Percentiles rank a stretch among this genome's conserved stretches.
Evolutionary conservation across 2,329 filamentous ascomycete species (phyloP).

Genomic region (Juglanconis sp.): DNA sequence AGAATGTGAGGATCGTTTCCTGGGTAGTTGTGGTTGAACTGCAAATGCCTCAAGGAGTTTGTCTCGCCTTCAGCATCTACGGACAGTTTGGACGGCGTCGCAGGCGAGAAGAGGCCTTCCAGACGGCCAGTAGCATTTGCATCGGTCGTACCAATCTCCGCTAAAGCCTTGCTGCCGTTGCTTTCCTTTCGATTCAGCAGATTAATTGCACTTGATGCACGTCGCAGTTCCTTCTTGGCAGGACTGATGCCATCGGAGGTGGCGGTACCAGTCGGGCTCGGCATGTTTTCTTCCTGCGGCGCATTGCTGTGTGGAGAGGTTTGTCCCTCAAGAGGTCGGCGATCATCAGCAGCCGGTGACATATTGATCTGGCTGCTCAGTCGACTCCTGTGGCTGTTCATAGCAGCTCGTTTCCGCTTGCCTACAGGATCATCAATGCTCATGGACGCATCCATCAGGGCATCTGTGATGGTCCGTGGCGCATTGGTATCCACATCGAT

Average conservation of each 20-base stretch:
- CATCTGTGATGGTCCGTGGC: slow-evolving; percentile 82
- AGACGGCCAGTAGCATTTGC: slow-evolving; percentile 59
- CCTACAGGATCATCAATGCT: slow-evolving; percentile 70
- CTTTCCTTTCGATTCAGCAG: slow-evolving; percentile 58
- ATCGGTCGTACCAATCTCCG: slow-evolving; percentile 58
- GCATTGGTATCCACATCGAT: slow-evolving; percentile 36
- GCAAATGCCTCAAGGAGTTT: slow-evolving; percentile 43
- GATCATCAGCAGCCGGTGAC: slow-evolving; percentile 37
- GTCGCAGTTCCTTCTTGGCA: slow-evolving; percentile 46
- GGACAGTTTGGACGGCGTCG: slow-evolving; percentile 29
- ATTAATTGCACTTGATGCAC: slow-evolving; percentile 57
- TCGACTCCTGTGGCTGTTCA: slow-evolving; percentile 49
- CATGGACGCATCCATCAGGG: slow-evolving; percentile 85
- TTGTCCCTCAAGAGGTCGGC: slow-evolving; percentile 28
- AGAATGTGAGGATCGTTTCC: slow-evolving; percentile 72
- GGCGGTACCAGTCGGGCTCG: background rate
- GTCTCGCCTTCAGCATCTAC: slow-evolving; percentile 27
- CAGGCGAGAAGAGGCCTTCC: slow-evolving; percentile 51
- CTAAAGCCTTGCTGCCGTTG: slow-evolving; percentile 46
- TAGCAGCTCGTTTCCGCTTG: slow-evolving; percentile 48
- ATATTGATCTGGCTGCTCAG: slow-evolving; percentile 35
- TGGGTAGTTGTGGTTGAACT: slow-evolving; percentile 75
- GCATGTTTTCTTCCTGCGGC: slow-evolving; percentile 18
- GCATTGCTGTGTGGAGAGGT: slow-evolving; percentile 22
- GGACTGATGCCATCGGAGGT: slow-evolving; percentile 24